A percentile compares a stretch with the other conserved stretches of the same genome.
phyloP scores from a whole-genome alignment of 495 filamentous ascomycete species.

The Bacidia rubella region DNA sequence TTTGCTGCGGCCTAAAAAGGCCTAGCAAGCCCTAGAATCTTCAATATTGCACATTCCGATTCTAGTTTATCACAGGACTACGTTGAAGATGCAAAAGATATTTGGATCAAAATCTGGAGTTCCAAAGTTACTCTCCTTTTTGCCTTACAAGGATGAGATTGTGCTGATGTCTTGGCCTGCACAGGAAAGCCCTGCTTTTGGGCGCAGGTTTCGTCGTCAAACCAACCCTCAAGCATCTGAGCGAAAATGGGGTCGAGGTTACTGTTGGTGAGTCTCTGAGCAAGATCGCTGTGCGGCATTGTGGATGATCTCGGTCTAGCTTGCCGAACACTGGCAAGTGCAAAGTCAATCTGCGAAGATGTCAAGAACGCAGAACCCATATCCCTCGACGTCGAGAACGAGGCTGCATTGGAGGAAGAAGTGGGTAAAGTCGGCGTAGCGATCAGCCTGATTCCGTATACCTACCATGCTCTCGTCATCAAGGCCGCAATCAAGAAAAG shows the following conservation, averaged over 20 bases:
- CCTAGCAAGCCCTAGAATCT: no score
- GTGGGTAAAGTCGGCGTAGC: constrained; percentile 66
- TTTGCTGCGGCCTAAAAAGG: no score
- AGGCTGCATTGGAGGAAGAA: constrained; percentile 59
- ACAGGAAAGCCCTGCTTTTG: constrained; percentile 1
- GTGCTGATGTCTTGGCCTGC: background rate
- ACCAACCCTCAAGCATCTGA: constrained; percentile 67
- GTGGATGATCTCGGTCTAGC: constrained; percentile 46
- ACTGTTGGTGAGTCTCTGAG: constrained; percentile 85
- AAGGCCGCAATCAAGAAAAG: constrained; percentile 87
- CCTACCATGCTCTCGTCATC: constrained; percentile 79
- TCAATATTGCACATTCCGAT: no score
- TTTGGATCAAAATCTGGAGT: background rate
- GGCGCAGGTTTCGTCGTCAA: constrained; percentile 40
- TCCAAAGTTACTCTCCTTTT: background rate
- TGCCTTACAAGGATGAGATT: background rate
- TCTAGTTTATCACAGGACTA: no score
- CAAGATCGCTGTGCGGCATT: no score
- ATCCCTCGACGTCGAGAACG: constrained; percentile 70
- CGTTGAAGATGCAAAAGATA: background rate
- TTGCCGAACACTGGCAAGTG: constrained; percentile 69
- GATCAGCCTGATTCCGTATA: constrained; percentile 84
- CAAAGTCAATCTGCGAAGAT: constrained; percentile 58
- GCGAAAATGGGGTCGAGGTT: constrained; percentile 60
- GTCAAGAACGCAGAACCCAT: constrained; percentile 59